Evolutionary conservation across 805 yeast species (phyloP).

Genomic region (Pichia kluyveri): DNA sequence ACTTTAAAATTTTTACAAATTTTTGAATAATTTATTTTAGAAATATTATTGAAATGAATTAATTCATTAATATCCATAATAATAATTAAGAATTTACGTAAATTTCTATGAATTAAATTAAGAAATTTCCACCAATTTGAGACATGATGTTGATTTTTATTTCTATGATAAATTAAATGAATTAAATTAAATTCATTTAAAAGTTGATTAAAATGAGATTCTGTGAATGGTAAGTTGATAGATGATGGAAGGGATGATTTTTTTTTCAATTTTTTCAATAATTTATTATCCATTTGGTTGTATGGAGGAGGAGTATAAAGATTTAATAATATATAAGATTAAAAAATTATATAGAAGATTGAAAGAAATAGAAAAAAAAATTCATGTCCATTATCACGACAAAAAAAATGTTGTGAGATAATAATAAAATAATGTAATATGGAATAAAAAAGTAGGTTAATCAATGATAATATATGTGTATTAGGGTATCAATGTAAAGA

Average conservation of each 20-base stretch:
- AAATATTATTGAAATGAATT: slow-evolving; percentile 2
- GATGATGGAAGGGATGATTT: too few species aligned
- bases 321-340: too few species aligned
- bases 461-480: too few species aligned
- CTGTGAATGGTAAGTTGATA: neutral
- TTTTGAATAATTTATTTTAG: slow-evolving; percentile 9
- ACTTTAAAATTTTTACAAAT: neutral
- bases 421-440: too few species aligned
- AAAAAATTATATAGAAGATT: too few species aligned
- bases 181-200: slow-evolving; percentile 47
- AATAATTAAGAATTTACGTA: slow-evolving; percentile 32
- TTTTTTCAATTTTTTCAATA: neutral
- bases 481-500: too few species aligned
- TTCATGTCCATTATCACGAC: too few species aligned
- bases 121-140: slow-evolving; percentile 73
- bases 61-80: slow-evolving; percentile 20
- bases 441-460: too few species aligned
- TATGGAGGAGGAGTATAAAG: too few species aligned
- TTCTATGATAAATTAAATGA: slow-evolving; percentile 60
- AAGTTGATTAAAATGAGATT: slow-evolving; percentile 8
- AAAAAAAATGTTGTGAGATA: too few species aligned
- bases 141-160: slow-evolving; percentile 65
- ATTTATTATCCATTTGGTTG: neutral
- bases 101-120: slow-evolving; percentile 49
- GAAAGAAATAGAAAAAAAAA: too few species aligned